Conservation (phyloP, 768 basidiomycete genomes). For the Boletus speciosus region DNA sequence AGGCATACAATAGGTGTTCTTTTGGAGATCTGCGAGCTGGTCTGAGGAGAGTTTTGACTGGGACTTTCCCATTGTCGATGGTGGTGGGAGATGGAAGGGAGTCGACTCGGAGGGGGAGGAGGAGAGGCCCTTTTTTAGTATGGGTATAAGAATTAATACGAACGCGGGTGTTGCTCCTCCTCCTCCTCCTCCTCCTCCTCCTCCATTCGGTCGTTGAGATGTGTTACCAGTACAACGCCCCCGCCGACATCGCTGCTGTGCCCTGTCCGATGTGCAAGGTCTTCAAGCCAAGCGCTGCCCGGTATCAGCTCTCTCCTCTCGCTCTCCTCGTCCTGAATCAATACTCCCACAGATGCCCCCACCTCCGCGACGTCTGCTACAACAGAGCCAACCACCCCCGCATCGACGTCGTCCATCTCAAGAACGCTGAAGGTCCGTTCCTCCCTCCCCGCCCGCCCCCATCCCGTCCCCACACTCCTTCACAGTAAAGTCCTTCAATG, state of each 20-base stretch:
- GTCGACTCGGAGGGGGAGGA: not conserved
- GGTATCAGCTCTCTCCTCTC: conserved; percentile 37
- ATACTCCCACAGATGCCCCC: conserved; percentile 59
- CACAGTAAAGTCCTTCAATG: conserved; percentile 76
- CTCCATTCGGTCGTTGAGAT: conserved; percentile 37
- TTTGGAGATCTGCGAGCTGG: conserved; percentile 92
- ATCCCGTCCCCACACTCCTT: conserved; percentile 13
- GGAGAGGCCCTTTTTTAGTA: conserved; percentile 30
- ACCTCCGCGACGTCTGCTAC: conserved; percentile 69
- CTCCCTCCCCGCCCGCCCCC: conserved; percentile 10
- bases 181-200: not conserved
- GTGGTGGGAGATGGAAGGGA: conserved; percentile 1
- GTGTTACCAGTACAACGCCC: conserved; percentile 71
- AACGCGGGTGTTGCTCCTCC: conserved; percentile 13
- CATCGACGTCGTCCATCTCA: conserved; percentile 73
- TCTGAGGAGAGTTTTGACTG: conserved; percentile 94
- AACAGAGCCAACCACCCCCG: conserved; percentile 73
- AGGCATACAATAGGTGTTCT: conserved; percentile 90
- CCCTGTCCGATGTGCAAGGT: conserved; percentile 86
- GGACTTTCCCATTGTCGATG: conserved; percentile 86
- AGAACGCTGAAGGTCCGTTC: conserved; percentile 79
- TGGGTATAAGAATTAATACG: conserved; percentile 28
- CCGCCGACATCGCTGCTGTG: conserved; percentile 59
- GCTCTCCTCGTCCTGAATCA: conserved; percentile 19
- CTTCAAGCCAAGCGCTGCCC: conserved; percentile 57